A percentile compares a stretch with the other conserved stretches of the same genome.
Evolutionary conservation across 1,284 basidiomycete species (phyloP).

Genomic region (Gomphus bonarii): DNA sequence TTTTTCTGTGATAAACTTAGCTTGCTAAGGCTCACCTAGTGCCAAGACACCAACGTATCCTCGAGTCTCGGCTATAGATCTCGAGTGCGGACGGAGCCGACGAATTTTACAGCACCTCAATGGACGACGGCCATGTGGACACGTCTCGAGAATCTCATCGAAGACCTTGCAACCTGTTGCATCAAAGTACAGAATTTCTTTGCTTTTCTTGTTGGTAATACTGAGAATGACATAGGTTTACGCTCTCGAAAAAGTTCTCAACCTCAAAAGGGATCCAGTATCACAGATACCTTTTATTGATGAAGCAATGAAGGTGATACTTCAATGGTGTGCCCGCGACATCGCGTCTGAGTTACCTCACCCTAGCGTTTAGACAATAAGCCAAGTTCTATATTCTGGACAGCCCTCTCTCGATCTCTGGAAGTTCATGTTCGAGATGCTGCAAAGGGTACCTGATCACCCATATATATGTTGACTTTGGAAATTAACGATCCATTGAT

Average conservation of each 20-base stretch:
- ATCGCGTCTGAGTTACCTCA: not conserved
- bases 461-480: not conserved
- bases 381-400: conserved; percentile 89
- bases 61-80: conserved; percentile 57
- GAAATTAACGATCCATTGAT: not conserved
- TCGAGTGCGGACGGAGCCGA: conserved; percentile 77
- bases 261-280: conserved; percentile 73
- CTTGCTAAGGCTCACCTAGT: conserved; percentile 1
- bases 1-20: conserved; percentile 3
- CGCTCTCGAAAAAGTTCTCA: conserved; percentile 87
- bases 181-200: conserved; percentile 53
- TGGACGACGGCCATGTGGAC: conserved; percentile 79
- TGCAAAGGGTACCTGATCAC: conserved; percentile 44
- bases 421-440: conserved; percentile 74
- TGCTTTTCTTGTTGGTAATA: too few relatives aligned
- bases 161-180: conserved; percentile 86
- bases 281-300: conserved; percentile 79
- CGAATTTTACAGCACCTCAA: conserved; percentile 69
- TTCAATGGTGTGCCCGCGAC: conserved; percentile 8
- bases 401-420: conserved; percentile 66
- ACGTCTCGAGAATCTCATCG: conserved; percentile 72
- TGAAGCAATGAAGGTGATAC: conserved; percentile 71
- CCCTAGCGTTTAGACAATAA: conserved; percentile 75
- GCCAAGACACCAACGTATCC: conserved; percentile 31
- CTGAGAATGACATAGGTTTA: conserved; percentile 55